A percentile compares a stretch with the other conserved stretches of the same genome.
Evolutionary conservation across 495 filamentous ascomycete species (phyloP).

Genomic region (Talaromyces trachyspermus): DNA sequence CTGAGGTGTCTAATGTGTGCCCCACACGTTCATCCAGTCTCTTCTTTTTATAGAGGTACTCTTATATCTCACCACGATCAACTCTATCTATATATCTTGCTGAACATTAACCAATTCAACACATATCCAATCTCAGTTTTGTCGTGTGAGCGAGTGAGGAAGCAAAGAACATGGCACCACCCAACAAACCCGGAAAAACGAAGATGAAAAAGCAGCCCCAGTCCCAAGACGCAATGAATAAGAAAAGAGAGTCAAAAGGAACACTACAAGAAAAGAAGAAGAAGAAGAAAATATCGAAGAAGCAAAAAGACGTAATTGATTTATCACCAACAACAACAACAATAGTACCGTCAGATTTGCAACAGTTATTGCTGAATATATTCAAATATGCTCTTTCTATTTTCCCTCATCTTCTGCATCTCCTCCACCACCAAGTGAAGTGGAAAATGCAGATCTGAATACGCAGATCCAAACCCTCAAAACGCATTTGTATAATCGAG

Average conservation of each 20-base stretch:
- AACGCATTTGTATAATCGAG: conserved; percentile 70
- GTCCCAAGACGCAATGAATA: neutral
- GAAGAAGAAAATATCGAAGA: neutral
- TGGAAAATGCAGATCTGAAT: conserved; percentile 34
- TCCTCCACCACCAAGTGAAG: neutral
- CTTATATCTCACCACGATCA: no score
- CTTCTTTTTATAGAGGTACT: no score
- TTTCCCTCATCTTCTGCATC: conserved; percentile 8
- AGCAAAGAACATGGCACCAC: neutral
- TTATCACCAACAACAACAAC: conserved; percentile 12
- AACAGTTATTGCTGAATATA: conserved; percentile 71
- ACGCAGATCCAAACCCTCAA: conserved; percentile 72
- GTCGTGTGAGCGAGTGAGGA: no score
- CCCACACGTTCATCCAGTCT: no score
- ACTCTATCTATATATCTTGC: no score
- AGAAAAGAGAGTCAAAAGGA: neutral
- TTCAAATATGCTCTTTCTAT: conserved; percentile 58
- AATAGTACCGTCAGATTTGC: conserved; percentile 42
- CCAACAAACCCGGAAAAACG: neutral
- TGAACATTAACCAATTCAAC: no score
- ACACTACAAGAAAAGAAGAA: conserved; percentile 3
- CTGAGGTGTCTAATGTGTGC: no score
- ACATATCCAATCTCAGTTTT: no score
- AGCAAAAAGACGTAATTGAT: conserved; percentile 7
- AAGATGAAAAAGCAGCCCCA: neutral